Base-by-base conservation (phyloP, 192 early-diverging fungal species). In the Lobosporangium transversale region DNA sequence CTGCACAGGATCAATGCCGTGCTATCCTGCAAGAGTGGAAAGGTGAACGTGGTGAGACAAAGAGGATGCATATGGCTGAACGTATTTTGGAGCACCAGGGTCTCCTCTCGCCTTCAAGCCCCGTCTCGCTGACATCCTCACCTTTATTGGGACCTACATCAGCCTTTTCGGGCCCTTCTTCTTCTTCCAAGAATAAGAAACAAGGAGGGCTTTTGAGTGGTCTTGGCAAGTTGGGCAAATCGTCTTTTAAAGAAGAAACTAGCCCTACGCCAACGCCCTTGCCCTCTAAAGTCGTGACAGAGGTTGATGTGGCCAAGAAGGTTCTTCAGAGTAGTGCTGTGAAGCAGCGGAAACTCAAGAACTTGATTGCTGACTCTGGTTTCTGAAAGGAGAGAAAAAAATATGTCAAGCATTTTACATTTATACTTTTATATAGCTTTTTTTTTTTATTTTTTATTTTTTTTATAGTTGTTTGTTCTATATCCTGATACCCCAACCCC, bases 51-150 rank as follows among this genome's bases (percentile, higher is more conserved):
- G 73, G 73, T 26, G 64, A 76, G 53, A 76, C 50, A 15, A 76
- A 76, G 37, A n/a, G 73, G 11, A 62, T 76, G 53, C 58, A 47
- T n/a, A 76, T 76, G 73, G 73, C 73, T 7, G 73, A 76, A 20
- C 73, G 73, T 7, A 67, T 76, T 59, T 42, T 76, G 27, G 58
- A 67, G 43, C 73, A 76, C n/a, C 63, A 67, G 15, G 63, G 64
- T 32, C 35, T 71, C 17, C 35, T 71, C 17, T 37, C 69, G 4
- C 15, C 58, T 24, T 49, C 42, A 12, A 58, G 58, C 0, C 33
- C 58, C 1, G 44, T 40, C 0, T 52, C 68, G 10, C 15, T 26
- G 35, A 30, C 35, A 0, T 54, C 70, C n/a, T 73, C 70, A 12
- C 55, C 62, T 8, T 20, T 43, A 8, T 20, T 61, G 1, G n/a